Evolutionary conservation across 352 stramenopile genomes (phyloP), one percentile per base, ranked within the genome.

Genomic region (Phytopythium ostracodes): DNA sequence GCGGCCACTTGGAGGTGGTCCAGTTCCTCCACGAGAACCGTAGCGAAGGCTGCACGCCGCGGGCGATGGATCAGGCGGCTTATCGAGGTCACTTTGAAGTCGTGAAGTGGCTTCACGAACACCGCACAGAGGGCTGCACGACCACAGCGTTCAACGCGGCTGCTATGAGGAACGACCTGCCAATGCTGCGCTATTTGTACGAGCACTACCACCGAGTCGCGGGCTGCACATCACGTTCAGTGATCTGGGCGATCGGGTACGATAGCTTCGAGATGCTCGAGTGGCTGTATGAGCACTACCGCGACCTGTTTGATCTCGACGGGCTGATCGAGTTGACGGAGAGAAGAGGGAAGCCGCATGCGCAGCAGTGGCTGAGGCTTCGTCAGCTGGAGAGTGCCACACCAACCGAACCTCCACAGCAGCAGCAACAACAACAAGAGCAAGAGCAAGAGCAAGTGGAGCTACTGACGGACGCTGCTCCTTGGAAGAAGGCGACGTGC

Each of bases 161-260:
- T 3, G 59, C 68, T 9, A 49, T 60, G 15, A 60, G 51, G 18
- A 59, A 64, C 25, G 62, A 79, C 56, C 27, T 76, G 25, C 54
- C 65, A 25, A 44, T 76, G 20, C 59, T 79, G 24, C 61, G 67
- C 31, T 79, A 65, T 46, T 42, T 79, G 12, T 65, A 79, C 22
- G 46, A 51, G 8, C 50, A 75, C 54, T 71, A 68, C 8, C 22
- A 20, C 22, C 54, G 67, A 24, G 62, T 49, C 11, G 46, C 42
- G 6, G n/a, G 72, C 29, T 70, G 59, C 42, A 75, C 72, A 8
- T 58, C 55, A 35, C 57, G 66, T 36, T 64, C 69, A 0, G 52
- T 70, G 36, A 54, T 55, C 36, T 56, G 56, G 36, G 69, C 72
- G 4, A 58, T 69, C n/a, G 56, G 54, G 18, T 27, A 36, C 18